Conservation (phyloP, 2,329 filamentous ascomycete genomes). For the Triangularia verruculosa region DNA sequence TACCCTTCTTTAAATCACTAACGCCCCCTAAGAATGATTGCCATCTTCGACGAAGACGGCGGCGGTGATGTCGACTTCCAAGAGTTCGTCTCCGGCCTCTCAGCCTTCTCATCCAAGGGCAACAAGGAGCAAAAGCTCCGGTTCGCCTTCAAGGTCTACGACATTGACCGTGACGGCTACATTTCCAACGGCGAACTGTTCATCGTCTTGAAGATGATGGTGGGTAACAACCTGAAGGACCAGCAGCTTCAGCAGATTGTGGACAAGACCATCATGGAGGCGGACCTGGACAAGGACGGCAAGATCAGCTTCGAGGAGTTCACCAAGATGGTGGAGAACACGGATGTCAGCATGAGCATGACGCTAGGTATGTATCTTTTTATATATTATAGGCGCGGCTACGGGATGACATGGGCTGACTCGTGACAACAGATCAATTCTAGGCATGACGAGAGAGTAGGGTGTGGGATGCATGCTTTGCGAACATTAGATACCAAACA, state of each 20-base stretch:
- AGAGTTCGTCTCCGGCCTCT: constrained; percentile 93
- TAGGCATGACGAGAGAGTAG: background rate
- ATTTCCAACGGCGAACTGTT: constrained; percentile 99
- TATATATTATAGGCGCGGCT: background rate
- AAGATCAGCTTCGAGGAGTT: constrained; percentile 99
- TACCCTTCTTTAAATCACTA: background rate
- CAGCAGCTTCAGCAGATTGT: constrained; percentile 99
- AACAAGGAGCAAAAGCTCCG: constrained; percentile 98
- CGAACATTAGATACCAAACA: background rate
- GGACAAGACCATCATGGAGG: constrained; percentile 99
- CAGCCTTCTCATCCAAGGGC: constrained; percentile 94
- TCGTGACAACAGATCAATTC: background rate
- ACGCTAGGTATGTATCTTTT: constrained; percentile 56
- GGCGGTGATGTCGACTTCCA: constrained; percentile 98
- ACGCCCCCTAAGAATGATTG: constrained; percentile 75
- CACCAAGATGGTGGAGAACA: constrained; percentile 97
- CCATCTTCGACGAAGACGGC: constrained; percentile 98
- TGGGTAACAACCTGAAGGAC: constrained; percentile 97
- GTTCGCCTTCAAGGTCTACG: constrained; percentile 99
- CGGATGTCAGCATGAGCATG: constrained; percentile 74
- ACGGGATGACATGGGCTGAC: background rate
- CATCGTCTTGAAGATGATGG: constrained; percentile 99
- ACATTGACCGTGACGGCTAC: constrained; percentile 97
- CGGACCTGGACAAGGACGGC: constrained; percentile 90
- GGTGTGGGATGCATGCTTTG: background rate